Evolutionary conservation across 2,329 filamentous ascomycete genomes (phyloP).

Genomic region (Herpotrichia juniperi): DNA sequence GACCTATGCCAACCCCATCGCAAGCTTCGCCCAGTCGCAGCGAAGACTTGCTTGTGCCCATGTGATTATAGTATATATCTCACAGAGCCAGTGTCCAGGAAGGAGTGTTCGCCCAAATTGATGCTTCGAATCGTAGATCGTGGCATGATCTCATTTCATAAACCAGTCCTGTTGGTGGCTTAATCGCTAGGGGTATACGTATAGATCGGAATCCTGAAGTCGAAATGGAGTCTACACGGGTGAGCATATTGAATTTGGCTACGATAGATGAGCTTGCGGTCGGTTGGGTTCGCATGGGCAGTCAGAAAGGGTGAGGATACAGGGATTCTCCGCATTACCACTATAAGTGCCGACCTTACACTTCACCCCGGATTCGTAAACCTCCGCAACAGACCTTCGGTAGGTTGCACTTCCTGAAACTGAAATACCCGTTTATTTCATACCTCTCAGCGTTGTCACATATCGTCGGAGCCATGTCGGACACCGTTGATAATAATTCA

Average conservation of each 20-base stretch:
- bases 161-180: neutral
- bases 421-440: no score
- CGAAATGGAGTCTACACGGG: neutral
- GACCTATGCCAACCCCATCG: no score
- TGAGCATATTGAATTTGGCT: slow-evolving; percentile 4
- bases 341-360: slow-evolving; percentile 1
- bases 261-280: slow-evolving; percentile 7
- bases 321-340: slow-evolving; percentile 20
- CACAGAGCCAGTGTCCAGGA: no score
- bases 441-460: no score
- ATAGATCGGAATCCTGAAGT: neutral
- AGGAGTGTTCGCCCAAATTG: neutral
- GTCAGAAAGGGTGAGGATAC: slow-evolving; percentile 15
- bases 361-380: neutral
- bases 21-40: neutral
- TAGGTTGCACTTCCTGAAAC: no score
- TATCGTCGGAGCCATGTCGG: neutral
- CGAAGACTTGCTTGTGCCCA: neutral
- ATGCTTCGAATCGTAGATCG: neutral
- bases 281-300: slow-evolving; percentile 18
- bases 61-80: no score
- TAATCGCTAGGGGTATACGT: neutral
- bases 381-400: neutral
- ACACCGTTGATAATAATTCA: neutral
- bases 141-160: neutral